Percentiles rank a stretch among this genome's conserved stretches.
Conservation (phyloP, 2,329 filamentous ascomycete species). For the Claviceps spartinae region DNA sequence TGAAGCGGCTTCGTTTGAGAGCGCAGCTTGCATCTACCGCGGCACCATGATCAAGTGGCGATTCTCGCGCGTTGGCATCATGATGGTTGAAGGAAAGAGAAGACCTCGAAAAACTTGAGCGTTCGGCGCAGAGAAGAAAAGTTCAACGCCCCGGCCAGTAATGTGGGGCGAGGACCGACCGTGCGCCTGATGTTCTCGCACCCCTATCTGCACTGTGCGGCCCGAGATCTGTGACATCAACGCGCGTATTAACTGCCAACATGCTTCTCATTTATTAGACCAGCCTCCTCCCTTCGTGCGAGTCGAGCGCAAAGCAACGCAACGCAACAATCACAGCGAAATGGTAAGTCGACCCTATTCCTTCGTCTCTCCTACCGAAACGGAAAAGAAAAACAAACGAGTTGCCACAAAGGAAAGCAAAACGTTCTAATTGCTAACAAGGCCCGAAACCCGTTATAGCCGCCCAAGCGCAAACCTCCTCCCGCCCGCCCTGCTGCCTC, state of each 20-base stretch:
- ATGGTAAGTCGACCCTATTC: background rate
- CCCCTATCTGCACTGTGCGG: background rate
- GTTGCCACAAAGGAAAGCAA: background rate
- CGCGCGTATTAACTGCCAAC: background rate
- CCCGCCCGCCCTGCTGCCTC: too few relatives aligned
- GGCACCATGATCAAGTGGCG: too few relatives aligned
- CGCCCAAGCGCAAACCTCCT: conserved; percentile 37
- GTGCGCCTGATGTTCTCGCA: background rate
- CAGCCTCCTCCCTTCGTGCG: background rate
- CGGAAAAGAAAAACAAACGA: background rate
- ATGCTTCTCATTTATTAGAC: too few relatives aligned
- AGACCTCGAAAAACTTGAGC: accelerated
- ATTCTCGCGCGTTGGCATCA: too few relatives aligned
- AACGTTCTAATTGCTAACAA: too few relatives aligned
- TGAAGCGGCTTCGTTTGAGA: too few relatives aligned
- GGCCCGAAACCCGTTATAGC: conserved; percentile 18
- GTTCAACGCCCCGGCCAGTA: too few relatives aligned
- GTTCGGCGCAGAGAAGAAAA: too few relatives aligned
- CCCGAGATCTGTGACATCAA: background rate
- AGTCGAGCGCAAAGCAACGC: background rate
- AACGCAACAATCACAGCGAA: background rate
- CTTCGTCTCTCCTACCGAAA: background rate
- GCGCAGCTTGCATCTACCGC: too few relatives aligned
- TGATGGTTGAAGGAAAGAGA: too few relatives aligned
- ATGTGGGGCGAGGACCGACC: too few relatives aligned